Conservation (phyloP, 108 stramenopile genomes). For the Conticribra guillardii region DNA sequence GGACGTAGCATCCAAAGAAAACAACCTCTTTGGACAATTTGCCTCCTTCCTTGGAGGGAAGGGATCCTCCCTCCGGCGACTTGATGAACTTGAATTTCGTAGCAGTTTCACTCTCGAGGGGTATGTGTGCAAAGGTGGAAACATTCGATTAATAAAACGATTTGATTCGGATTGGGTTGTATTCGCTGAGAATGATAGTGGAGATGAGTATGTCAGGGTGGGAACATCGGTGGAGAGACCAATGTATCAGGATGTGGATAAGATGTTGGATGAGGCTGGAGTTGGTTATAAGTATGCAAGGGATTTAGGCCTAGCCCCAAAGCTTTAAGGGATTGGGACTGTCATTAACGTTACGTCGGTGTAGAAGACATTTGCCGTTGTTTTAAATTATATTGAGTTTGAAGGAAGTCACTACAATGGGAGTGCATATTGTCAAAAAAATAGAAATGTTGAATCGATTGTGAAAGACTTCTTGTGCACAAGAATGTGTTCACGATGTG, state of each 20-base stretch:
- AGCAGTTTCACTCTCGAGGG: conserved; percentile 76
- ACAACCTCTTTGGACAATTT: conserved; percentile 65
- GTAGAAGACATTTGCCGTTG: too few species aligned
- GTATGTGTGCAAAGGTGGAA: conserved; percentile 87
- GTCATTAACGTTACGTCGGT: too few species aligned
- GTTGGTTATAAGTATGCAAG: conserved; percentile 84
- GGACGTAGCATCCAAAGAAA: conserved; percentile 67
- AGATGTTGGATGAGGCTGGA: conserved; percentile 79
- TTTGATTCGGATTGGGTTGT: conserved; percentile 85
- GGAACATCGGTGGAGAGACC: conserved; percentile 66
- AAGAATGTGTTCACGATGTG: too few species aligned
- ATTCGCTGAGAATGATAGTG: conserved; percentile 84
- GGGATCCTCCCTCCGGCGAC: conserved; percentile 60
- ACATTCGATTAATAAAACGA: conserved; percentile 78
- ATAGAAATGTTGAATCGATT: too few species aligned
- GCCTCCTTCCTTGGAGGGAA: conserved; percentile 91
- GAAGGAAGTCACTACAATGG: too few species aligned
- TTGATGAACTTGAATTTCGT: conserved; percentile 69
- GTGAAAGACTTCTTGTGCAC: too few species aligned
- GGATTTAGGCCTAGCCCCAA: conserved; percentile 79
- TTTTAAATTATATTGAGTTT: too few species aligned
- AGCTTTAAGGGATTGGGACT: conserved; percentile 38
- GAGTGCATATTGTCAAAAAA: too few species aligned
- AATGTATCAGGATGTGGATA: conserved; percentile 85
- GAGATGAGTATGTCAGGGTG: conserved; percentile 63